Conservation (phyloP, 306 rosid species). For the Dicorynia guianensis region DNA sequence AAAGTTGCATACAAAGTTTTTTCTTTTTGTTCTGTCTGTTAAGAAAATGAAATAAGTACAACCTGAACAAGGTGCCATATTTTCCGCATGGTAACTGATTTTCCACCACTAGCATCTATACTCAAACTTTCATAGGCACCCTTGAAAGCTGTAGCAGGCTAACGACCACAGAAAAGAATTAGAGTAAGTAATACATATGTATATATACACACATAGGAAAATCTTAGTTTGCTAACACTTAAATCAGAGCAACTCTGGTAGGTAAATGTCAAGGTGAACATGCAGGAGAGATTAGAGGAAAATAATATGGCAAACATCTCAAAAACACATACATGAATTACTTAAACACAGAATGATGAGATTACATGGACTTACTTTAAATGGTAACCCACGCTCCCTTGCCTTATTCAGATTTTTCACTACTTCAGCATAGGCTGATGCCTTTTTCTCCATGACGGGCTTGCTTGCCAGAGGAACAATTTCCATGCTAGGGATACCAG, state of each 20-base stretch:
- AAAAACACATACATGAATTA: conserved; percentile 9
- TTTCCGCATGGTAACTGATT: conserved; percentile 89
- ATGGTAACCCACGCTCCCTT: conserved; percentile 80
- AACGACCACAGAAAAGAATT: conserved; percentile 30
- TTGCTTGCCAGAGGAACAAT: conserved; percentile 63
- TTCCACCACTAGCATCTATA: conserved; percentile 82
- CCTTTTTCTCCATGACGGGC: conserved; percentile 81
- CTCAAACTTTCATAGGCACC: conserved; percentile 83
- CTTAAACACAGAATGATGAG: conserved; percentile 14
- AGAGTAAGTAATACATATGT: conserved; percentile 6
- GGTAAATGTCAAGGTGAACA: background rate
- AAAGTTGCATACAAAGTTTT: conserved; percentile 28
- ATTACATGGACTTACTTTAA: conserved; percentile 70
- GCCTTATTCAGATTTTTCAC: conserved; percentile 87
- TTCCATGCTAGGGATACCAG: conserved; percentile 61
- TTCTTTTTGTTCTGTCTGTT: conserved; percentile 25
- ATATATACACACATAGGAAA: conserved; percentile 1
- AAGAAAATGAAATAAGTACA: conserved; percentile 35
- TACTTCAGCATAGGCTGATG: conserved; percentile 78
- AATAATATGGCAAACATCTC: conserved; percentile 24
- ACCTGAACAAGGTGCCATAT: conserved; percentile 99
- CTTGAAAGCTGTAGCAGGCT: conserved; percentile 91
- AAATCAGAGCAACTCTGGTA: background rate
- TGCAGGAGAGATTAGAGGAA: conserved; percentile 5
- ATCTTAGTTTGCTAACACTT: background rate